Evolutionary conservation across 306 rosid genomes (phyloP).

Genomic region (Heteromeles arbutifolia): DNA sequence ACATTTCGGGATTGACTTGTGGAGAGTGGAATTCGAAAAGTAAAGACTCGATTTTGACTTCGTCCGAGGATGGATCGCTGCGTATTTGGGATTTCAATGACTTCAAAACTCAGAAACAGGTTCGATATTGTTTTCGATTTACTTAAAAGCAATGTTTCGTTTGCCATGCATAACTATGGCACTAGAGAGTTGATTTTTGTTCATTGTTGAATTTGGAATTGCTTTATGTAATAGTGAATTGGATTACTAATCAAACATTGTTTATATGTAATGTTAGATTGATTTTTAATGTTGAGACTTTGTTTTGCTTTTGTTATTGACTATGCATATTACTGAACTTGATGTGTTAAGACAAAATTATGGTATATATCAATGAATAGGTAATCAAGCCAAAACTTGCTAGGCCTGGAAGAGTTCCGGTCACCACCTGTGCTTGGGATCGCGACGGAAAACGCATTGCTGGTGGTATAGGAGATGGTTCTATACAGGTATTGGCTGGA

Average conservation of each 20-base stretch:
- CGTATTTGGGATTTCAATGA: slow-evolving; percentile 97
- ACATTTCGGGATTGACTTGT: slow-evolving; percentile 87
- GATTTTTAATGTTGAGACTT: background rate
- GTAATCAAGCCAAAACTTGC: slow-evolving; percentile 91
- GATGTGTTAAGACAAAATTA: background rate
- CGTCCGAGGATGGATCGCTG: slow-evolving; percentile 92
- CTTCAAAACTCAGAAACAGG: slow-evolving; percentile 96
- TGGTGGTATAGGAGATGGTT: slow-evolving; percentile 94
- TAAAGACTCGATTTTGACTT: slow-evolving; percentile 82
- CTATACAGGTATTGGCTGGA: slow-evolving; percentile 63
- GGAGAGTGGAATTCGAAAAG: slow-evolving; percentile 91
- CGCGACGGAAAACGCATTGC: slow-evolving; percentile 77
- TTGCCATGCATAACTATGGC: background rate
- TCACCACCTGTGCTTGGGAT: slow-evolving; percentile 90
- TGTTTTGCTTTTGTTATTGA: background rate
- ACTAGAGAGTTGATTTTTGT: background rate
- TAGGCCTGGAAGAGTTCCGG: slow-evolving; percentile 87
- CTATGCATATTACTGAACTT: background rate
- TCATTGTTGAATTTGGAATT: background rate
- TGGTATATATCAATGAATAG: slow-evolving; percentile 37
- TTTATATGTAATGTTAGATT: background rate
- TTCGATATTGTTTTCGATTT: slow-evolving; percentile 3
- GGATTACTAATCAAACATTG: background rate
- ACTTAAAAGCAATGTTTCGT: background rate
- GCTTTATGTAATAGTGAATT: background rate